Evolutionary conservation across 1,284 basidiomycete genomes (phyloP).

Genomic region (Microbotryum silenes-acaulis): DNA sequence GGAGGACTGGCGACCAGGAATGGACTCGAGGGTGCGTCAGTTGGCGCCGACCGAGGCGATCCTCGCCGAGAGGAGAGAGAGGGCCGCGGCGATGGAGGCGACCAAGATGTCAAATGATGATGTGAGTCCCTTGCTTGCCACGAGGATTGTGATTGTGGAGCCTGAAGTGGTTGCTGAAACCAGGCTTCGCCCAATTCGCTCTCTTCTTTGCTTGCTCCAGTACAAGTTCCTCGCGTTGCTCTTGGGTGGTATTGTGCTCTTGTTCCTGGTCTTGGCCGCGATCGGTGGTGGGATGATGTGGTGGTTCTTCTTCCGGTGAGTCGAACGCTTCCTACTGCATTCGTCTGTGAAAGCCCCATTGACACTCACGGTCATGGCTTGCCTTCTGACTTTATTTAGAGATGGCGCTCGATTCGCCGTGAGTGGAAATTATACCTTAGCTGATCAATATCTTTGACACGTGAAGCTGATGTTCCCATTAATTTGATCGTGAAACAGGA

Average conservation of each 20-base stretch:
- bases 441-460: no score
- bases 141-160: not conserved
- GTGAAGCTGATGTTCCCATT: no score
- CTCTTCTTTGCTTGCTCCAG: not conserved
- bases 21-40: slow-evolving; percentile 30
- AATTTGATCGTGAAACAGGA: no score
- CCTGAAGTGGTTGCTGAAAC: no score
- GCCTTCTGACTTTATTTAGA: not conserved
- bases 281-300: slow-evolving; percentile 4
- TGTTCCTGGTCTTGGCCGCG: slow-evolving; percentile 13
- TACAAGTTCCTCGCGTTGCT: slow-evolving; percentile 21
- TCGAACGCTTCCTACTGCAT: not conserved
- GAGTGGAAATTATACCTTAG: not conserved
- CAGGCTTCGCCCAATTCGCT: not conserved
- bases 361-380: no score
- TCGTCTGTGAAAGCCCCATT: not conserved
- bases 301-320: slow-evolving; percentile 13
- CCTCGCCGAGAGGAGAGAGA: slow-evolving; percentile 11
- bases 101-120: slow-evolving; percentile 21
- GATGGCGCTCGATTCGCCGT: slow-evolving; percentile 11
- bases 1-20: slow-evolving; percentile 26
- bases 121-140: slow-evolving; percentile 5
- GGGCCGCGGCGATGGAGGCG: slow-evolving; percentile 2
- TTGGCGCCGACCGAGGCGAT: slow-evolving; percentile 14
- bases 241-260: slow-evolving; percentile 11